These are phyloP conservation scores for Aspergillus panamensis DNA, from an alignment of 495 filamentous ascomycete species.

Conservation along the genomic window DNA sequence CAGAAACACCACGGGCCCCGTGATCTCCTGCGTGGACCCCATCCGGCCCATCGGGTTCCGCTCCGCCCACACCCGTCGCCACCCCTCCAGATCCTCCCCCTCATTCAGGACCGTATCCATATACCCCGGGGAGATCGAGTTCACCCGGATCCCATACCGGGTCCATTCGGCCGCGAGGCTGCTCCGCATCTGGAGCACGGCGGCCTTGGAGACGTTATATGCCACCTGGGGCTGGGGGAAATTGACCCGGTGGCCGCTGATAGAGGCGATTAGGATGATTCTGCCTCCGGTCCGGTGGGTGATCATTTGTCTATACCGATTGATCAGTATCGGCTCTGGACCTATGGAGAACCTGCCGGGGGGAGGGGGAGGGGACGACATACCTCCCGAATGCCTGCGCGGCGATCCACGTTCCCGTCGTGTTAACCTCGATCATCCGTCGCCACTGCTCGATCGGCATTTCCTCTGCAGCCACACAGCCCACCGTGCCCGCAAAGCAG, in stretches of 20 bases:
- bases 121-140: constrained; percentile 65
- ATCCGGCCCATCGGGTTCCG: constrained; percentile 68
- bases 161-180: constrained; percentile 47
- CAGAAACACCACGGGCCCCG: constrained; percentile 63
- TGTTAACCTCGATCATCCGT: constrained; percentile 61
- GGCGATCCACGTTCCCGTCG: constrained; percentile 59
- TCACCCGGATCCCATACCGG: constrained; percentile 59
- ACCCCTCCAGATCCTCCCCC: constrained; percentile 54
- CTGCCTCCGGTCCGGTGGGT: constrained; percentile 43
- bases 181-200: constrained; percentile 30
- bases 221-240: constrained; percentile 43
- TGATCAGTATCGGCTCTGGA: background rate
- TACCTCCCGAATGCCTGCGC: constrained; percentile 59
- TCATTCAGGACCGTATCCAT: constrained; percentile 76
- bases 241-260: constrained; percentile 58
- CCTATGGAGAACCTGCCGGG: background rate
- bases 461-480: constrained; percentile 52
- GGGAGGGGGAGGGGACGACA: no score
- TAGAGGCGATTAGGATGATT: constrained; percentile 62
- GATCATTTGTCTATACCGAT: constrained; percentile 29
- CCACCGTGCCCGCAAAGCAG: constrained; percentile 66
- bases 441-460: constrained; percentile 53
- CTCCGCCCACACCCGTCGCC: constrained; percentile 53
- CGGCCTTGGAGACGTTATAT: constrained; percentile 45
- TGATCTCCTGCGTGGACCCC: constrained; percentile 61